These are phyloP conservation scores for Lodderomyces oxycetoniae DNA, from an alignment of 1,139 yeast species.

Conservation along the genomic window DNA sequence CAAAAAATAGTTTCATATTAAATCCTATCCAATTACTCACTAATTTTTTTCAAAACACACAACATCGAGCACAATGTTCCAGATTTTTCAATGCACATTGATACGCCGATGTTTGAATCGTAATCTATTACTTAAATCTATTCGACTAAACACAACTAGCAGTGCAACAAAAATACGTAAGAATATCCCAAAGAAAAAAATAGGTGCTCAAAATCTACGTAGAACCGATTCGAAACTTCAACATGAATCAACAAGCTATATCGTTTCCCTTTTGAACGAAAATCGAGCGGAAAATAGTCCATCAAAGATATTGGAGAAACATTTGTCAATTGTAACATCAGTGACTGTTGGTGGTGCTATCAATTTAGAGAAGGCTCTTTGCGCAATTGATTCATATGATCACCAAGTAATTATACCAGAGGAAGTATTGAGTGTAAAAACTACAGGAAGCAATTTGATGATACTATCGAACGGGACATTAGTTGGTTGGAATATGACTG, in stretches of 20 bases:
- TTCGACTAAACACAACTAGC: too few species aligned
- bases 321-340: conserved; percentile 44
- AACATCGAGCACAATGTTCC: too few species aligned
- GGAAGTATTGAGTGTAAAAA: conserved; percentile 52
- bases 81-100: too few species aligned
- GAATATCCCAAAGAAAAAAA: conserved; percentile 19
- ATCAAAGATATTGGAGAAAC: conserved; percentile 22
- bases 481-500: conserved; percentile 78
- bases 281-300: conserved; percentile 19
- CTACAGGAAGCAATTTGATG: conserved; percentile 45
- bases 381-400: conserved; percentile 24
- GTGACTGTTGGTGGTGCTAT: conserved; percentile 68
- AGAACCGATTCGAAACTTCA: conserved; percentile 22
- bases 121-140: too few species aligned
- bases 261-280: conserved; percentile 26
- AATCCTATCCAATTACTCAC: too few species aligned
- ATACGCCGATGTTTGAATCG: too few species aligned
- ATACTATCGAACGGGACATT: conserved; percentile 68
- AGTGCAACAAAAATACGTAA: conserved; percentile 4
- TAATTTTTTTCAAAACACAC: too few species aligned
- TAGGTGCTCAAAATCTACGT: conserved; percentile 25
- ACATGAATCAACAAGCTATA: conserved; percentile 21
- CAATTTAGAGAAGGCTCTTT: conserved; percentile 44
- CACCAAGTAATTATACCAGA: conserved; percentile 53
- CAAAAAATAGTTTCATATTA: too few species aligned